Base-by-base conservation (phyloP, 2,329 filamentous ascomycete species). In the Colletotrichum cereale region DNA sequence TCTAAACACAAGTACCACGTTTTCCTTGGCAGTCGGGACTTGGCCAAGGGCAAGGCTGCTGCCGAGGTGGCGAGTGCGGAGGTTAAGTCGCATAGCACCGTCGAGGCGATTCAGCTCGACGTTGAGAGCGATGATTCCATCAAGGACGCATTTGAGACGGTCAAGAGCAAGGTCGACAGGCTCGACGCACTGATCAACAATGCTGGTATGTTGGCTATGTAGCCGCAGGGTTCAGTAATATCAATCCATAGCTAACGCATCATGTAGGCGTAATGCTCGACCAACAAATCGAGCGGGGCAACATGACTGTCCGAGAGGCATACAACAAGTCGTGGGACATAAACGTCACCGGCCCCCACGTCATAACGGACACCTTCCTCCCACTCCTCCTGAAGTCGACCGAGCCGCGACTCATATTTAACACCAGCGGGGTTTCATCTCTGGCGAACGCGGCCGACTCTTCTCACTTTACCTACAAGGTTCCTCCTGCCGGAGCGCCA, bases 281-380 rank as follows among this genome's bases (percentile, higher is more conserved):
- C 12, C 62, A 71, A 24, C 63, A 67, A 0, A 67, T 61, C 8
- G 62, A 67, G 10, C 66, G 58, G 18, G 66, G 69, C 14, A 69
- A 69, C 36, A 62, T 71, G 63, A 62, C 62, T 2, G 24, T 82
- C 21, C 83, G 86, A 11, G 79, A 82, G 36, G 76, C 79, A 26
- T 86, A 82, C 74, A 86, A 84, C 75, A 80, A 82, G 58, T 76
- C 84, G 6, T 88, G 82, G 77, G 80, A 87, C 57, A 79, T 86
- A 73, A 89, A 89, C 74, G 83, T 86, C 10, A 77, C 85, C 0
- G 84, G 86, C 7, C 82, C 84, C 0, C 77, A 82, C 53, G 75
- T 82, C 42, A 61, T 83, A 26, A 83, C 82, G 0, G 73, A 75
- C 26, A 76, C 77, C 0, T 78, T 82, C 63, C 67, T 78, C 8